A percentile compares a stretch with the other conserved stretches of the same genome.
Evolutionary conservation across 2,329 filamentous ascomycete species (phyloP).

Genomic region (Pezicula carpinea): DNA sequence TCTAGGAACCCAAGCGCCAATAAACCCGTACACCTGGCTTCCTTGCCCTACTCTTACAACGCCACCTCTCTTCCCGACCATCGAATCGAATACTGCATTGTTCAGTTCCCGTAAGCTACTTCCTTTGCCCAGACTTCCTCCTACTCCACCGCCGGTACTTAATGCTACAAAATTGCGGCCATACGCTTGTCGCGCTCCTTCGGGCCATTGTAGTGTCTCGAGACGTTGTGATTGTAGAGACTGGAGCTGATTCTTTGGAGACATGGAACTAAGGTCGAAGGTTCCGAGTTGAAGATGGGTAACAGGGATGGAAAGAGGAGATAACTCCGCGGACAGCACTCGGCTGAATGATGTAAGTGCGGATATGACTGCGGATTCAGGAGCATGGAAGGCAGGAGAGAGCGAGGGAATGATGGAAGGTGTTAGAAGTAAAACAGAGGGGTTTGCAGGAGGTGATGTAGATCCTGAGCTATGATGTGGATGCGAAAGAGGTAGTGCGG

Average conservation of each 20-base stretch:
- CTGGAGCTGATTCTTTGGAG: slow-evolving; percentile 37
- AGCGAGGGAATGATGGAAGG: slow-evolving; percentile 78
- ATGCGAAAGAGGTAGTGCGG: slow-evolving; percentile 42
- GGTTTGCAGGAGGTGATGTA: slow-evolving; percentile 44
- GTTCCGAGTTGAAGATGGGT: slow-evolving; percentile 88
- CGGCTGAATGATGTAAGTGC: slow-evolving; percentile 83
- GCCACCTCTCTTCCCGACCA: slow-evolving; percentile 54
- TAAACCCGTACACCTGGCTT: slow-evolving; percentile 76
- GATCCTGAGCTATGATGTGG: slow-evolving; percentile 28
- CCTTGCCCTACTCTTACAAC: slow-evolving; percentile 80
- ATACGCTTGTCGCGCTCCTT: slow-evolving; percentile 55
- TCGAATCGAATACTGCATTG: slow-evolving; percentile 83
- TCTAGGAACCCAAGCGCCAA: slow-evolving; percentile 75
- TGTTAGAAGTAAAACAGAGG: slow-evolving; percentile 71
- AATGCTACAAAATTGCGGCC: slow-evolving; percentile 57
- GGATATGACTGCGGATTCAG: slow-evolving; percentile 80
- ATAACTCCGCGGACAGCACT: slow-evolving; percentile 74
- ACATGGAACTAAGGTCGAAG: slow-evolving; percentile 74
- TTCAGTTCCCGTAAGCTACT: slow-evolving; percentile 76
- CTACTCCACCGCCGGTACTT: slow-evolving; percentile 39
- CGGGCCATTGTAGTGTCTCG: slow-evolving; percentile 61
- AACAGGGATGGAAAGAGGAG: slow-evolving; percentile 70
- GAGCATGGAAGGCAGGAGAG: slow-evolving; percentile 73
- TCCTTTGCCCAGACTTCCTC: slow-evolving; percentile 34
- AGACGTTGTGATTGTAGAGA: slow-evolving; percentile 39